These are phyloP conservation scores for Hippophae rhamnoides DNA, from an alignment of 306 rosid genomes.

Conservation along the genomic window DNA sequence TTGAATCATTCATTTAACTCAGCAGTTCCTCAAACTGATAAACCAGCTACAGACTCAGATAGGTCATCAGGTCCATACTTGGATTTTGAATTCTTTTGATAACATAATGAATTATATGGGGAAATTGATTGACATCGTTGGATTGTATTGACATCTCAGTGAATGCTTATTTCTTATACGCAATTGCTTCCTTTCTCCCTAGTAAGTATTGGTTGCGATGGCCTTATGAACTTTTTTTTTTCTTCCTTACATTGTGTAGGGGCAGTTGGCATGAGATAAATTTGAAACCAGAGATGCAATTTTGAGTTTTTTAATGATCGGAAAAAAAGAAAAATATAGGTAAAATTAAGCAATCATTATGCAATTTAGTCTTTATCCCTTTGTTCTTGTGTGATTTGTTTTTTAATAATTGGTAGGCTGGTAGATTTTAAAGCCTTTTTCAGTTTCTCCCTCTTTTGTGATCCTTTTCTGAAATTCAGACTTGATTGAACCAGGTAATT, in stretches of 20 bases:
- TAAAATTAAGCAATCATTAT: slow-evolving; percentile 1
- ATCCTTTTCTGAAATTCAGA: slow-evolving; percentile 12
- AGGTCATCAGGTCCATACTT: slow-evolving; percentile 46
- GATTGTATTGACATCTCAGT: slow-evolving; percentile 22
- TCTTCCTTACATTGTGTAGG: neutral
- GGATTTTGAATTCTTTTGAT: slow-evolving; percentile 53
- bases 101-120: slow-evolving; percentile 11
- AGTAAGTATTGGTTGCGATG: neutral
- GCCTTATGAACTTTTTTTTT: neutral
- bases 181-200: neutral
- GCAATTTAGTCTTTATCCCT: neutral
- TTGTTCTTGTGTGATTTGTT: neutral
- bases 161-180: slow-evolving; percentile 14
- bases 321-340: neutral
- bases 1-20: slow-evolving; percentile 22
- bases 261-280: neutral
- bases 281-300: neutral
- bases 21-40: slow-evolving; percentile 19
- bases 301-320: neutral
- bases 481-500: slow-evolving; percentile 17
- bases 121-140: slow-evolving; percentile 11
- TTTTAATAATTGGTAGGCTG: neutral
- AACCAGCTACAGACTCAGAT: slow-evolving; percentile 30
- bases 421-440: slow-evolving; percentile 17
- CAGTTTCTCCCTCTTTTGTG: slow-evolving; percentile 19